phyloP scores from a whole-genome alignment of 2,329 filamentous ascomycete species.

The Parasarocladium wereldwijsianum region DNA sequence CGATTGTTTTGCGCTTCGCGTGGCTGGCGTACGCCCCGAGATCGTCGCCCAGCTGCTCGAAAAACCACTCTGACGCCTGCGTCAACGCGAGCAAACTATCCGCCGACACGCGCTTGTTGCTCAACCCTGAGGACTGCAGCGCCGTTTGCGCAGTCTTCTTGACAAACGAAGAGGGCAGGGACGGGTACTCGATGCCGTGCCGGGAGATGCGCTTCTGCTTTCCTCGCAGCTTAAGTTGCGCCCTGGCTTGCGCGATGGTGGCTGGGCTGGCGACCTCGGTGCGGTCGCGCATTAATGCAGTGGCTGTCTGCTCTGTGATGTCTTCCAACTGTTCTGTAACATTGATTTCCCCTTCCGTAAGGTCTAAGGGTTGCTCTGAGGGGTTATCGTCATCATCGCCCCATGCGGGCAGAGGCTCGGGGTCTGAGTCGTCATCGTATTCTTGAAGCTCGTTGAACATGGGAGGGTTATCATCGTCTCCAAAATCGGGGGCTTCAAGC shows the following conservation, averaged over 20 bases:
- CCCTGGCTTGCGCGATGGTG: conserved; percentile 6
- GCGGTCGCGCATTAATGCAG: not conserved
- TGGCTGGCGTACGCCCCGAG: conserved; percentile 67
- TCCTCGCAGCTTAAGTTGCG: conserved; percentile 9
- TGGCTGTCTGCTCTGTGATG: not conserved
- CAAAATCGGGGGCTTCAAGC: not conserved
- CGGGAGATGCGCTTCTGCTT: conserved; percentile 41
- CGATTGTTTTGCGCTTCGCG: conserved; percentile 69
- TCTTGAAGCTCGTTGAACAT: conserved; percentile 1
- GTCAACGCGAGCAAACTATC: conserved; percentile 63
- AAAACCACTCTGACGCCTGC: conserved; percentile 81
- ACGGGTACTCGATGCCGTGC: conserved; percentile 62
- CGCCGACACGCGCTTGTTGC: conserved; percentile 54
- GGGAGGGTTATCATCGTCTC: conserved; percentile 3
- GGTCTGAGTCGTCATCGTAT: conserved; percentile 2
- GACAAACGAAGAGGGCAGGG: conserved; percentile 57
- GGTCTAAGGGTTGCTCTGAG: not conserved
- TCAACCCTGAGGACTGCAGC: conserved; percentile 48
- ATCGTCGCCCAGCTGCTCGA: conserved; percentile 74
- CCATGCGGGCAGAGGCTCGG: too few species aligned
- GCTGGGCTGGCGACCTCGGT: conserved; percentile 1
- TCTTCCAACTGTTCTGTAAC: not conserved
- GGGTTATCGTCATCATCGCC: too few species aligned
- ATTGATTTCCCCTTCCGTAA: not conserved
- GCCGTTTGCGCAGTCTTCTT: conserved; percentile 61